Evolutionary conservation across 768 basidiomycete genomes (phyloP).

Genomic region (Hebeloma cylindrosporum): DNA sequence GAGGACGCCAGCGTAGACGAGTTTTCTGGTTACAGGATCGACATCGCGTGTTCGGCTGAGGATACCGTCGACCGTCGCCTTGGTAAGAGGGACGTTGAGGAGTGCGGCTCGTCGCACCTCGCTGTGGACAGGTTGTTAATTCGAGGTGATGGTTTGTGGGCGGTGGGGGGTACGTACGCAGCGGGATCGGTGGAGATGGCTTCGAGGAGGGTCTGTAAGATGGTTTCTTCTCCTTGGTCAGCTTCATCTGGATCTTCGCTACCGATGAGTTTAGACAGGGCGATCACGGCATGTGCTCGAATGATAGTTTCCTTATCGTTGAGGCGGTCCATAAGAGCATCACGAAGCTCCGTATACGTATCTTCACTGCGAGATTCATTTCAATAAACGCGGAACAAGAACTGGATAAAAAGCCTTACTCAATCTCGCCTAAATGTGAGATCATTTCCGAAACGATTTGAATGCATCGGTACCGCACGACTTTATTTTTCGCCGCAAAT

Average conservation of each 20-base stretch:
- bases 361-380: slow-evolving; percentile 66
- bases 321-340: slow-evolving; percentile 72
- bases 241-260: slow-evolving; percentile 60
- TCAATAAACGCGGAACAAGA: background rate
- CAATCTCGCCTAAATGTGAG: slow-evolving; percentile 81
- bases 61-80: slow-evolving; percentile 60
- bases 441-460: slow-evolving; percentile 87
- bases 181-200: slow-evolving; percentile 73
- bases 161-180: slow-evolving; percentile 36
- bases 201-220: slow-evolving; percentile 67
- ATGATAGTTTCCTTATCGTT: slow-evolving; percentile 83
- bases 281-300: slow-evolving; percentile 82
- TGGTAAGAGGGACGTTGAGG: slow-evolving; percentile 67
- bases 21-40: slow-evolving; percentile 76
- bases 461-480: slow-evolving; percentile 76
- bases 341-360: slow-evolving; percentile 66
- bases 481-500: slow-evolving; percentile 89
- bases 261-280: slow-evolving; percentile 77
- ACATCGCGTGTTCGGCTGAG: slow-evolving; percentile 84
- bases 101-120: slow-evolving; percentile 93
- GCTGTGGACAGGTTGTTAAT: slow-evolving; percentile 31
- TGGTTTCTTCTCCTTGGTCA: slow-evolving; percentile 49
- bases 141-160: background rate
- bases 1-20: slow-evolving; percentile 74
- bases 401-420: slow-evolving; percentile 53